These are phyloP conservation scores for Roridomyces roridus DNA, from an alignment of 768 basidiomycete genomes.

Conservation along the genomic window DNA sequence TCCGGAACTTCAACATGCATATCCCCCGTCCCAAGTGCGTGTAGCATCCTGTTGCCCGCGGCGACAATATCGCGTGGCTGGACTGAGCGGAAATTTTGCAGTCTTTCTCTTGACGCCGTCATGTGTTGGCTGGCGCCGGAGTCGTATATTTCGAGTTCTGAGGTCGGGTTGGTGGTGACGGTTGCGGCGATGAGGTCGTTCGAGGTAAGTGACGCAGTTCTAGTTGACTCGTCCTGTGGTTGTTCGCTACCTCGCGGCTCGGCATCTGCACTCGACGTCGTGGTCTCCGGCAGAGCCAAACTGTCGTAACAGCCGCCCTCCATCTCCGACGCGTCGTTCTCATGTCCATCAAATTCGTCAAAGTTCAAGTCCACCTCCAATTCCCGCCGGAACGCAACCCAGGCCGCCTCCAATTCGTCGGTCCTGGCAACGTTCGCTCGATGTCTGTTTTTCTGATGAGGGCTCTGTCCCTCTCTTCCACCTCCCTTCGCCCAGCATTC, in stretches of 20 bases:
- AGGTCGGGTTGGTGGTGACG: neutral
- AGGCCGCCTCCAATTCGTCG: neutral
- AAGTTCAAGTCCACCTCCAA: neutral
- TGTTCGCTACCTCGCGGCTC: neutral
- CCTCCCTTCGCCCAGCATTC: conserved; percentile 47
- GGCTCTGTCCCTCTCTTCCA: conserved; percentile 41
- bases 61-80: conserved; percentile 32
- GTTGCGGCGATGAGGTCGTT: neutral
- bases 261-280: too few relatives aligned
- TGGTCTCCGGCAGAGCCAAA: neutral
- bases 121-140: conserved; percentile 43
- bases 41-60: conserved; percentile 32
- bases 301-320: neutral
- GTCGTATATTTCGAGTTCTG: conserved; percentile 38
- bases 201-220: neutral
- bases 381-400: neutral
- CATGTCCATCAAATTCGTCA: too few relatives aligned
- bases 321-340: neutral
- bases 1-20: conserved; percentile 33
- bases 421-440: neutral
- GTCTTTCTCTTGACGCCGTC: conserved; percentile 34
- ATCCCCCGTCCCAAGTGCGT: conserved; percentile 38
- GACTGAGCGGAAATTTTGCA: conserved; percentile 35
- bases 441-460: conserved; percentile 20
- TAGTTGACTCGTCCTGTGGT: neutral